Percentiles rank a stretch among this genome's conserved stretches.
phyloP scores from a whole-genome alignment of 176 grass and related monocot genomes.

The Stipa capillata region DNA sequence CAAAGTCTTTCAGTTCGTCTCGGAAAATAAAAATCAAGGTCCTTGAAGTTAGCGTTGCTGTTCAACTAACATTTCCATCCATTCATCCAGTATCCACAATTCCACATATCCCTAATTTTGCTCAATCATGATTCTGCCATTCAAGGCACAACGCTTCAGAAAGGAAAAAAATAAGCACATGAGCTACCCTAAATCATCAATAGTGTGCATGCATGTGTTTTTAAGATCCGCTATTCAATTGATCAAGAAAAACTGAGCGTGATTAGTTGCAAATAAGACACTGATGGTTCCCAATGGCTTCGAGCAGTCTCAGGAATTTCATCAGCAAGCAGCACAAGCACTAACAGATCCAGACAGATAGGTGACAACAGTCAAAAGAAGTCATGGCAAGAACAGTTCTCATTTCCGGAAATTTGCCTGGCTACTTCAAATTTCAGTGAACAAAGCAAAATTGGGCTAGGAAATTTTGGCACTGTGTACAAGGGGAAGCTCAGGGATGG shows the following conservation, averaged over 20 bases:
- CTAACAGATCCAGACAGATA: no score
- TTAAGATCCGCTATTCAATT: not conserved
- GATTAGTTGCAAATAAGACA: constrained; percentile 17
- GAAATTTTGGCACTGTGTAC: constrained; percentile 80
- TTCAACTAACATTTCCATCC: not conserved
- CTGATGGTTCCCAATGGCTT: constrained; percentile 1
- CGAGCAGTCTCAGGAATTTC: constrained; percentile 66
- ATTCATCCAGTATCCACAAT: no score
- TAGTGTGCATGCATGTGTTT: not conserved
- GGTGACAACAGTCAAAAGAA: constrained; percentile 36
- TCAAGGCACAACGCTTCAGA: not conserved
- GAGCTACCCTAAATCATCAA: not conserved
- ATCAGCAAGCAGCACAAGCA: constrained; percentile 48
- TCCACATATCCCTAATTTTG: no score
- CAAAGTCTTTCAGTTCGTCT: no score
- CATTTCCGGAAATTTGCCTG: constrained; percentile 50
- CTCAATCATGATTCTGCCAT: not conserved
- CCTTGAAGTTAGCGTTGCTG: not conserved
- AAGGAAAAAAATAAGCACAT: no score
- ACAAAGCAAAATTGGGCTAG: constrained; percentile 75
- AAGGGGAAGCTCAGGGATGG: constrained; percentile 79
- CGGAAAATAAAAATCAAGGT: no score
- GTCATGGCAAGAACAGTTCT: constrained; percentile 39
- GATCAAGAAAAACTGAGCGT: not conserved
- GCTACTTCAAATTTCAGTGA: constrained; percentile 78